Conservation (phyloP, 345 rosid genomes). For the Bruguiera parviflora region DNA sequence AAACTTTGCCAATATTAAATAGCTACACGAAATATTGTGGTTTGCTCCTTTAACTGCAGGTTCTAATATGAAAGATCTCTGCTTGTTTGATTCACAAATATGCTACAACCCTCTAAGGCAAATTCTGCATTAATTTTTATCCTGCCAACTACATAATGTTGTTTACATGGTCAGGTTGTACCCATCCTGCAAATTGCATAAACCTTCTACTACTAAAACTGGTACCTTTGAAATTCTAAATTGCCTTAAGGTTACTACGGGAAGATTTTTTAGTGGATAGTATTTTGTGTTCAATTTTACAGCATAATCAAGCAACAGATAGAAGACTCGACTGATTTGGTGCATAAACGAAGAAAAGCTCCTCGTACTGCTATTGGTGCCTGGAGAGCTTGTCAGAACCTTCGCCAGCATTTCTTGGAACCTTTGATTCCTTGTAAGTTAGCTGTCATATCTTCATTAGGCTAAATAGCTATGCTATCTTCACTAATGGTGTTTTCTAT, state of each 20-base stretch:
- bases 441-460: slow-evolving; percentile 1
- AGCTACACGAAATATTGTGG: too few relatives aligned
- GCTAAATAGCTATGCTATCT: slow-evolving; percentile 7
- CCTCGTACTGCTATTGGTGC: slow-evolving; percentile 36
- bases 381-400: slow-evolving; percentile 41
- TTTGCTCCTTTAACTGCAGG: too few relatives aligned
- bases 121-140: too few relatives aligned
- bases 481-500: slow-evolving; percentile 31
- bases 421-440: slow-evolving; percentile 66
- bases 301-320: slow-evolving; percentile 53
- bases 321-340: slow-evolving; percentile 58
- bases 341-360: slow-evolving; percentile 48
- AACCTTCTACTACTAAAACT: background rate
- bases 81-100: too few relatives aligned
- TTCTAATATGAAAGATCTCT: too few relatives aligned
- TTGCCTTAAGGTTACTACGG: background rate
- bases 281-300: slow-evolving; percentile 22
- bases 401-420: slow-evolving; percentile 34
- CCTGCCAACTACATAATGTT: too few relatives aligned
- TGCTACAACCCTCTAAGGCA: too few relatives aligned
- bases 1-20: too few relatives aligned
- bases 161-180: too few relatives aligned
- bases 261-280: background rate
- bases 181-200: background rate
- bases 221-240: background rate